Conservation (phyloP, 2,329 filamentous ascomycete genomes). For the Pyrenochaeta sp. region DNA sequence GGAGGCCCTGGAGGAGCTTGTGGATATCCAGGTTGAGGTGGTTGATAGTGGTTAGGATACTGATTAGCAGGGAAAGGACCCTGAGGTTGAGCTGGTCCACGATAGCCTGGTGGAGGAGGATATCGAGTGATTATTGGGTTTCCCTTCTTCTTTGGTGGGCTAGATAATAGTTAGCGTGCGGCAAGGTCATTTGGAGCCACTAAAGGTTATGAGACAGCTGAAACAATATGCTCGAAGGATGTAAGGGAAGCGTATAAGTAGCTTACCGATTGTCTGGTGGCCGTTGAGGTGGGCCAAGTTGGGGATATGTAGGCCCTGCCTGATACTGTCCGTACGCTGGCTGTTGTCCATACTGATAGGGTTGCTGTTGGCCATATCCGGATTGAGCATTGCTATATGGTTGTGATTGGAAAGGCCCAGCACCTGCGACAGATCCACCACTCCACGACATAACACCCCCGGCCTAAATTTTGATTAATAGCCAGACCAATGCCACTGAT, state of each 20-base stretch:
- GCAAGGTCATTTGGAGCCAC: neutral
- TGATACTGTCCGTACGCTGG: slow-evolving; percentile 42
- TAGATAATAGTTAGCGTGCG: slow-evolving; percentile 29
- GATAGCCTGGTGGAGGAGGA: slow-evolving; percentile 59
- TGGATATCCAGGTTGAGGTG: slow-evolving; percentile 36
- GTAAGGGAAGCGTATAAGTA: slow-evolving; percentile 3
- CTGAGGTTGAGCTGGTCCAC: slow-evolving; percentile 44
- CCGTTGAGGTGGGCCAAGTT: slow-evolving; percentile 29
- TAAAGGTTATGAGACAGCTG: neutral
- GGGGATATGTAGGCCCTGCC: slow-evolving; percentile 32
- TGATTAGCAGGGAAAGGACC: slow-evolving; percentile 36
- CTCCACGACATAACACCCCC: slow-evolving; percentile 47
- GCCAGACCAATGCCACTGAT: slow-evolving; percentile 5
- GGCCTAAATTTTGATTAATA: slow-evolving; percentile 1
- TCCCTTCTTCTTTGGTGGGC: slow-evolving; percentile 55
- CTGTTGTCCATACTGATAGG: slow-evolving; percentile 45
- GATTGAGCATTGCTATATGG: slow-evolving; percentile 39
- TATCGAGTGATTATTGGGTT: slow-evolving; percentile 60
- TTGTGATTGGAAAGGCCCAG: slow-evolving; percentile 45
- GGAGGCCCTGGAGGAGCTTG: slow-evolving; percentile 31
- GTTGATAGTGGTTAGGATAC: slow-evolving; percentile 38
- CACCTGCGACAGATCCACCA: slow-evolving; percentile 42
- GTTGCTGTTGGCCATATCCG: slow-evolving; percentile 37
- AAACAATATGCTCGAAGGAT: neutral
- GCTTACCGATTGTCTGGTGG: slow-evolving; percentile 47